Evolutionary conservation across 2,329 filamentous ascomycete species (phyloP), one percentile per base, ranked within the genome.

Genomic region (Sporothrix brunneoviolacea): DNA sequence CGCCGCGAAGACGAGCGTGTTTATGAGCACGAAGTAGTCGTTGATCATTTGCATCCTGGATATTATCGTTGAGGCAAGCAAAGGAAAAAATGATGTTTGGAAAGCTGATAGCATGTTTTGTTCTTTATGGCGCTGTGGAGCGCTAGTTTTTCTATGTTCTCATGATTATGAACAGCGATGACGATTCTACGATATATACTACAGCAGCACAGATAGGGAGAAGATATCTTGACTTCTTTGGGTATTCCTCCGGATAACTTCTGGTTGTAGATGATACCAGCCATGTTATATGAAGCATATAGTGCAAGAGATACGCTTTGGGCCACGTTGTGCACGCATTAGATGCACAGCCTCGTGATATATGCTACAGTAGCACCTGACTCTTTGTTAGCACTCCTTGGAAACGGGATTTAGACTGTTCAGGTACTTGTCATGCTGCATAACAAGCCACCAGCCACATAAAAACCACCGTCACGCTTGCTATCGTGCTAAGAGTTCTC

Each of bases 21-120:
- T 57, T 77, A 80, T 54, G 84, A 88, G 68, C 77, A 80, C 28
- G 85, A 88, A 61, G 72, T 87, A 48, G 67, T 83, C 43, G 84
- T 82, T 59, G 84, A 88, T 48, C 70, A 65, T 48, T 41, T 43
- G 2, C 56, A 57, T 27, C 54, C 60, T 3, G 48, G 53, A 0
- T 67, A 65, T 22, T 53, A 61, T 36, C 61, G 61, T 27, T 65
- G 27, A 48, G 15, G 4, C 15, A 10, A 15, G n/a, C 7, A 16
- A 32, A 5, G 4, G 5, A 35, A 13, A 35, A 35, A 47, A 30
- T 13, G 19, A 12, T 30, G 15, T 18, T 42, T 32, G 21, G 13
- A 40, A 32, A 38, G 28, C 19, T n/a, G n/a, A n/a, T n/a, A n/a
- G n/a, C n/a, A n/a, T n/a, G n/a, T n/a, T n/a, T n/a, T n/a, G n/a